Base-by-base conservation (phyloP, 169 alveolate species). In the Plasmodium gallinaceum region DNA sequence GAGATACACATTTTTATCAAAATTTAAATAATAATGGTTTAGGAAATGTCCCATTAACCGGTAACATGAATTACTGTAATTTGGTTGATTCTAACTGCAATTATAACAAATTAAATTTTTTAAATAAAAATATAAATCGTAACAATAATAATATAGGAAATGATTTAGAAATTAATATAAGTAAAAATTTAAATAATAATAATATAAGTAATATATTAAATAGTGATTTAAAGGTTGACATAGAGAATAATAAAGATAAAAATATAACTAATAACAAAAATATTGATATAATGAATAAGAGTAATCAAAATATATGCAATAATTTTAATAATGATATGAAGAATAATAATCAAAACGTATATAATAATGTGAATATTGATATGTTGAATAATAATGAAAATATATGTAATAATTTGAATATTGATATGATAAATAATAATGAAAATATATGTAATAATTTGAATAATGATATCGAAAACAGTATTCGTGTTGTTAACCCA, bases 101-200 rank as follows among this genome's bases (percentile, higher is more conserved):
- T 10, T 22, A 37, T 65, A 65, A 65, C 24, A 65, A 65, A 7
- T 6, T 65, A 65, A 61, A 61, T 24, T 16, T 14, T 32, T 14
- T 65, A n/a, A 65, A 65, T 65, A 54, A 42, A 39, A 18, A 65
- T 65, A 65, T 65, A 65, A 65, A 65, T 61, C n/a, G 7, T 61
- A 61, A 10, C n/a, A 20, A 22, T 61, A n/a, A 61, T 8, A 32
- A 61, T 20, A 61, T 26, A 73, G 61, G 42, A 62, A 32, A 61
- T 8, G 43, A 61, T 61, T 18, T 26, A 73, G 61, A 43, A 42
- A 32, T 54, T 7, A 26, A 42, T 43, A 16, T 39, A 4, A 52
- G 32, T 32, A 58, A 73, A 52, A 45, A 12, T 24, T 24, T 1
- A 26, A 62, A 3, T 24, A 18, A 72, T 39, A 54, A 42, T 22